Evolutionary conservation across 2,329 filamentous ascomycete species (phyloP).

Genomic region (Plenodomus lindquistii): DNA sequence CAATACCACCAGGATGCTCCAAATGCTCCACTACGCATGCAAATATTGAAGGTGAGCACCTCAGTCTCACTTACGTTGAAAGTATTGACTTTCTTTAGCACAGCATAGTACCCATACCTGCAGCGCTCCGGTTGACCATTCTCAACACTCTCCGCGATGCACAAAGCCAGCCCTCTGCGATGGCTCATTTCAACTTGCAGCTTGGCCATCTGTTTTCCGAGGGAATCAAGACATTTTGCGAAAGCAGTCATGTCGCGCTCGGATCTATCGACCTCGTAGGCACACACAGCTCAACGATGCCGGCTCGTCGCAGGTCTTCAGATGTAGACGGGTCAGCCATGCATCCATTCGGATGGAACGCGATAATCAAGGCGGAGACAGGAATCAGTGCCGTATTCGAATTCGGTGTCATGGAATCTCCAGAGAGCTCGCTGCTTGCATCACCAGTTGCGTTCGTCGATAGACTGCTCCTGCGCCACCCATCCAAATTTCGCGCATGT

Average conservation of each 20-base stretch:
- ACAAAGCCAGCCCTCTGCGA: conserved; percentile 56
- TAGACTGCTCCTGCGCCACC: conserved; percentile 59
- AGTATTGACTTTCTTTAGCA: conserved; percentile 45
- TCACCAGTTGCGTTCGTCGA: conserved; percentile 64
- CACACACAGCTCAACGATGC: conserved; percentile 58
- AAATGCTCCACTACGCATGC: conserved; percentile 58
- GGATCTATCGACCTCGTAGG: conserved; percentile 58
- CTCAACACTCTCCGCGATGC: conserved; percentile 62
- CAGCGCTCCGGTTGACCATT: conserved; percentile 59
- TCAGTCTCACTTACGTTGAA: background rate
- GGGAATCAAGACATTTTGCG: conserved; percentile 56
- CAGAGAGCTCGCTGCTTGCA: conserved; percentile 59
- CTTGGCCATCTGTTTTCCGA: conserved; percentile 61
- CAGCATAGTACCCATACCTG: conserved; percentile 59
- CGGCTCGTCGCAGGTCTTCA: conserved; percentile 2
- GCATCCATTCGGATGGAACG: conserved; percentile 59
- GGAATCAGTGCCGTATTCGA: conserved; percentile 64
- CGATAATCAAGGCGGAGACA: conserved; percentile 58
- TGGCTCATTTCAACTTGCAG: conserved; percentile 61
- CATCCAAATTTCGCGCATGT: conserved; percentile 60
- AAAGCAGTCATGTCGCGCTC: conserved; percentile 49
- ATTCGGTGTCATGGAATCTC: conserved; percentile 61
- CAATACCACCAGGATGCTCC: conserved; percentile 59
- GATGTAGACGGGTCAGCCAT: conserved; percentile 38
- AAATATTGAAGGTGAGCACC: conserved; percentile 48